These are phyloP conservation scores for Discostella stelligeroides DNA, from an alignment of 108 stramenopile species.

Conservation along the genomic window DNA sequence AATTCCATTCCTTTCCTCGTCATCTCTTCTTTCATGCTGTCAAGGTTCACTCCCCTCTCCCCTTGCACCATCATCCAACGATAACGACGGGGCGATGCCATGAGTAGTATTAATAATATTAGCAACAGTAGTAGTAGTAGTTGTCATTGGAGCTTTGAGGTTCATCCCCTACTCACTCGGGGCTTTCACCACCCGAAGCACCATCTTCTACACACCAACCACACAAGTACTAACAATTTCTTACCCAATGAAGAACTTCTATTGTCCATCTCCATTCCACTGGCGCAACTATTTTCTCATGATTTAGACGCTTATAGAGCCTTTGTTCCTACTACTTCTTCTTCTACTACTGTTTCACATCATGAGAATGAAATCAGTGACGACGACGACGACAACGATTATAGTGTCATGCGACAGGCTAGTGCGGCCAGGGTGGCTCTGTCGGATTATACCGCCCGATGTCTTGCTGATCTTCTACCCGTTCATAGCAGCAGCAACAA, in stretches of 20 bases:
- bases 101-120: too few species aligned
- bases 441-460: conserved; percentile 44
- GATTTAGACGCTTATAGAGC: conserved; percentile 5
- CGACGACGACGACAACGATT: neutral
- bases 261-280: conserved; percentile 13
- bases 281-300: conserved; percentile 9
- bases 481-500: neutral
- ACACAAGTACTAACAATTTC: neutral
- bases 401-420: conserved; percentile 1
- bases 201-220: neutral
- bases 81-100: too few species aligned
- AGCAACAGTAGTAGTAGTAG: too few species aligned
- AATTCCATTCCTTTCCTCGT: too few species aligned
- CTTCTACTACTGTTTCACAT: neutral
- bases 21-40: too few species aligned
- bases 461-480: conserved; percentile 3
- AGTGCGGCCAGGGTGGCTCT: conserved; percentile 31
- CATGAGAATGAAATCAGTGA: too few species aligned
- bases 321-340: neutral
- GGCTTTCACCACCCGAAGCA: neutral
- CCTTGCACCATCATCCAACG: too few species aligned
- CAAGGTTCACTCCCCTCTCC: too few species aligned
- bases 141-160: neutral
- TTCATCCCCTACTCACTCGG: neutral
- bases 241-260: conserved; percentile 10